Evolutionary conservation across 306 rosid genomes (phyloP).

Genomic region (Canavalia ensiformis): DNA sequence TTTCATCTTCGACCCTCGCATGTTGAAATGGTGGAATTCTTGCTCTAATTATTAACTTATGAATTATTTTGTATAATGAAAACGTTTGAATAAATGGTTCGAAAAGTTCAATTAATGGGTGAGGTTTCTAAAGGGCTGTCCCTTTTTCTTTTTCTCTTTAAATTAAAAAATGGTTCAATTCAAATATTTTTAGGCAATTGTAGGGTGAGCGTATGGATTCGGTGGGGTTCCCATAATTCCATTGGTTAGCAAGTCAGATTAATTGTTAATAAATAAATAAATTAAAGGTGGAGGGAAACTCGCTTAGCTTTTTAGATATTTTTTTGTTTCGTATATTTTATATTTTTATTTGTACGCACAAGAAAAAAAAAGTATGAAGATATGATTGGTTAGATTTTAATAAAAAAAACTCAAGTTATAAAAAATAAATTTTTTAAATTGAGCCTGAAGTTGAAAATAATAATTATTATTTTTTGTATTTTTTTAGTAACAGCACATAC

Average conservation of each 20-base stretch:
- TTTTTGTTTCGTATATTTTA: neutral
- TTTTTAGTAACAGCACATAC: no score
- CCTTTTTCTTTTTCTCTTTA: neutral
- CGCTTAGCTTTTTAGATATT: neutral
- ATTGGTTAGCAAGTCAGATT: constrained; percentile 22
- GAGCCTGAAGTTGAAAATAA: no score
- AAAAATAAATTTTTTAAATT: no score
- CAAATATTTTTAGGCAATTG: constrained; percentile 8
- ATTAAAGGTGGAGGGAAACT: neutral
- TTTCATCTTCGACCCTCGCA: neutral
- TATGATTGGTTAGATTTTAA: no score
- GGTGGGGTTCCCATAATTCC: neutral
- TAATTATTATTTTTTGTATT: no score
- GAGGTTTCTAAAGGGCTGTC: neutral
- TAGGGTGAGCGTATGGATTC: neutral
- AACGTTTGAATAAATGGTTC: neutral
- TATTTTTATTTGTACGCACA: no score
- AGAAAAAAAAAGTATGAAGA: no score
- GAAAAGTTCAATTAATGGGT: neutral
- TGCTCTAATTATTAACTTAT: neutral
- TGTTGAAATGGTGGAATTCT: neutral
- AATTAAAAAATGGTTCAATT: neutral
- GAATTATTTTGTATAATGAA: neutral
- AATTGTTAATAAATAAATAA: neutral
- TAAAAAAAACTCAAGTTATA: no score